A percentile compares a stretch with the other conserved stretches of the same genome.
Conservation (phyloP, 305 asterid genomes). For the Fraxinus xanthoxyloides region DNA sequence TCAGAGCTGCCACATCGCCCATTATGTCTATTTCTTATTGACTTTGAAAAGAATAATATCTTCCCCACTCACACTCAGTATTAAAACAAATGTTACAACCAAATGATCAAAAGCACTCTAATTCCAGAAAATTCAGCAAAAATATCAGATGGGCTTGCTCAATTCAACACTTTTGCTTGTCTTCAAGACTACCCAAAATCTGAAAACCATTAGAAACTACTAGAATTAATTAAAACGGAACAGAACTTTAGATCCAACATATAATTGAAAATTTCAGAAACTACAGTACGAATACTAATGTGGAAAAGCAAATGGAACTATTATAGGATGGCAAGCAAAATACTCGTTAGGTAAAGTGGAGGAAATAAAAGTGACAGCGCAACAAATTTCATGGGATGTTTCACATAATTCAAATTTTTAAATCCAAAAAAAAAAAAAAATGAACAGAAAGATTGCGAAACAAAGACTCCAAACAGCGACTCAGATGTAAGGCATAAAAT, state of each 20-base stretch:
- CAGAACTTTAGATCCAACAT: slow-evolving; percentile 37
- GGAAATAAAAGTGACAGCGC: slow-evolving; percentile 52
- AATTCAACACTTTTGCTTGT: slow-evolving; percentile 16
- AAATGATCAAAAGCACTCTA: slow-evolving; percentile 25
- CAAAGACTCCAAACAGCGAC: slow-evolving; percentile 40
- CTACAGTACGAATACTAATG: slow-evolving; percentile 26
- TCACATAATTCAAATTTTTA: slow-evolving; percentile 23
- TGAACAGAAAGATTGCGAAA: slow-evolving; percentile 32
- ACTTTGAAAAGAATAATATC: slow-evolving; percentile 4
- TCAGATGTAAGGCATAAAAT: slow-evolving; percentile 33
- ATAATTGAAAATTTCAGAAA: slow-evolving; percentile 15
- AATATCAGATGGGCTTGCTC: slow-evolving; percentile 20
- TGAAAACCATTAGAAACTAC: slow-evolving; percentile 8
- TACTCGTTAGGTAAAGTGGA: slow-evolving; percentile 66
- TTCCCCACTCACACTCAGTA: slow-evolving; percentile 27
- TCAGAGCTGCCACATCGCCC: slow-evolving; percentile 72
- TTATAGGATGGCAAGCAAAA: slow-evolving; percentile 18
- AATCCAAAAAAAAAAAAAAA: slow-evolving; percentile 8
- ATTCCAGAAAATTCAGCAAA: slow-evolving; percentile 9
- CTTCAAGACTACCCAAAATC: slow-evolving; percentile 15
- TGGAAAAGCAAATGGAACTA: slow-evolving; percentile 30
- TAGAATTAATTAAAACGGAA: slow-evolving; percentile 22
- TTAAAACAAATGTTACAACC: slow-evolving; percentile 21
- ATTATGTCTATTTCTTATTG: slow-evolving; percentile 30
- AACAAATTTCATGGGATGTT: slow-evolving; percentile 42